Percentiles rank a stretch among this genome's conserved stretches.
Conservation (phyloP, 2,329 filamentous ascomycete genomes). For the Trichoderma oligosporum region DNA sequence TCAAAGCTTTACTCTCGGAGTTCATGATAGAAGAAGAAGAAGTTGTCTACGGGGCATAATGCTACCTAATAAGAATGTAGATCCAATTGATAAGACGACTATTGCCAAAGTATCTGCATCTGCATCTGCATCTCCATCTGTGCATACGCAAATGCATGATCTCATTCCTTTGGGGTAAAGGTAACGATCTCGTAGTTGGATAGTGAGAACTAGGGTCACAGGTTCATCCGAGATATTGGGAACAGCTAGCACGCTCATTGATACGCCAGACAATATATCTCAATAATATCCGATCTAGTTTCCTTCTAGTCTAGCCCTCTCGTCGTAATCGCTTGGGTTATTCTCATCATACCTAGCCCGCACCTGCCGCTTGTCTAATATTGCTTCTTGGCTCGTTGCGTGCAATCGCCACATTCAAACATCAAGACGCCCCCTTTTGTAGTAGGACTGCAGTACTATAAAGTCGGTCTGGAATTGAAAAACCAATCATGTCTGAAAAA, state of each 20-base stretch:
- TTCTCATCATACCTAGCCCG: conserved; percentile 16
- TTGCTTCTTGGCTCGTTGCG: conserved; percentile 10
- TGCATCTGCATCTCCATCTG: background rate
- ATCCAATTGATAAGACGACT: background rate
- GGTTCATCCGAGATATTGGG: background rate
- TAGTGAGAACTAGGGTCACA: background rate
- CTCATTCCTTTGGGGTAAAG: background rate
- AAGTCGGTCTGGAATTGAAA: background rate
- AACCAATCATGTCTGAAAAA: background rate
- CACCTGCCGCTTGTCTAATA: background rate
- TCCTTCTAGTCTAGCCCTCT: conserved; percentile 13
- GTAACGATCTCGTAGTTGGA: background rate
- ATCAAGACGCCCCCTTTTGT: background rate
- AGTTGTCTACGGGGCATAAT: too few relatives aligned
- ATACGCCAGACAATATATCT: background rate
- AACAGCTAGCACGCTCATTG: background rate
- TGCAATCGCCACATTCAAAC: conserved; percentile 9
- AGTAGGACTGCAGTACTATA: conserved; percentile 1
- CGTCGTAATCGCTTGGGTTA: conserved; percentile 18
- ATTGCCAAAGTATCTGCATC: background rate
- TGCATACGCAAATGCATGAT: conserved; percentile 3
- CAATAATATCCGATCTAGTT: background rate
- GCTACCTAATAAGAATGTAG: background rate
- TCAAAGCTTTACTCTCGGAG: too few relatives aligned
- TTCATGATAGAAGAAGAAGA: too few relatives aligned